These are phyloP conservation scores for Aureoboletus auriporus DNA, from an alignment of 768 basidiomycete genomes.

Conservation along the genomic window DNA sequence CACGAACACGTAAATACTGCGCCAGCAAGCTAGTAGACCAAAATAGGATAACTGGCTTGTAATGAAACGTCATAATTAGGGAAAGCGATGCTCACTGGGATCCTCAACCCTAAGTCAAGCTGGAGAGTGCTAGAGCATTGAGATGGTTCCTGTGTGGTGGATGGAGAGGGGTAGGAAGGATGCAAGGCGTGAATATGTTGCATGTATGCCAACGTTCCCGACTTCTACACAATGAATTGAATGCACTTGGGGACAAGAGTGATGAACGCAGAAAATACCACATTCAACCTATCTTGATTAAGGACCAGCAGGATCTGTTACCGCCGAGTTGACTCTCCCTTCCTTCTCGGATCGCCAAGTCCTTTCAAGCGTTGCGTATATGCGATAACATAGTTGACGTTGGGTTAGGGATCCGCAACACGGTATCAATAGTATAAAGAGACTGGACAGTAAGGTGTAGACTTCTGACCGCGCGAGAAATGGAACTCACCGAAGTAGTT, in stretches of 20 bases:
- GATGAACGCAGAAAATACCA: too few species aligned
- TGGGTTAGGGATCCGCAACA: background rate
- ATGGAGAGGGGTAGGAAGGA: too few species aligned
- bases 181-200: background rate
- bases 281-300: too few species aligned
- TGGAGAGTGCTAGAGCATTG: background rate
- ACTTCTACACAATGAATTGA: background rate
- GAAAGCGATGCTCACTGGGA: background rate
- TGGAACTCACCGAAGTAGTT: conserved; percentile 10
- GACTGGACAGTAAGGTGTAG: conserved; percentile 2
- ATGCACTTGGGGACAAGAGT: too few species aligned
- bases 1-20: background rate
- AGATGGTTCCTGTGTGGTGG: too few species aligned
- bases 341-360: background rate
- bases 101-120: background rate
- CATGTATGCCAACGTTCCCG: conserved; percentile 1
- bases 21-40: background rate
- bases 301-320: background rate
- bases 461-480: conserved; percentile 5
- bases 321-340: background rate
- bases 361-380: background rate
- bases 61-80: background rate
- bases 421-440: conserved; percentile 11
- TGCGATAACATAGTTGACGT: background rate
- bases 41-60: background rate